Base-by-base conservation (phyloP, 345 rosid species). In the Salix caprea region DNA sequence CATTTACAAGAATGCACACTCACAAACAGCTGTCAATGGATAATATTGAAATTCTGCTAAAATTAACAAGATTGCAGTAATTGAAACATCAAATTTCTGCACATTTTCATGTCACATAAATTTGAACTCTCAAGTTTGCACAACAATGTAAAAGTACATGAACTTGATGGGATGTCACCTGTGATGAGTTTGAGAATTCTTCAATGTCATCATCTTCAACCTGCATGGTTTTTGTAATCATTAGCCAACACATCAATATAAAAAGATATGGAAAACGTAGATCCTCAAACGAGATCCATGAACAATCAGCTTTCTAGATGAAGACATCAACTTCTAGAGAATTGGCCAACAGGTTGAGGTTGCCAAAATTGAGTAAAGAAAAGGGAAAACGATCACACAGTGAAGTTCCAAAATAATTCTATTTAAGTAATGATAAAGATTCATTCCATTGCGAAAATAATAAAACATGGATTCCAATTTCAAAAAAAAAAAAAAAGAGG, bases 141-240 rank as follows among this genome's bases (percentile, higher is more conserved):
- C 32, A 7, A 62, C 52, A 80, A 36, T 39, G 6, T 2, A 69
- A 24, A 37, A 58, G 21, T 11, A 5, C 21, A 77, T 24, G 32
- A 32, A 68, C 52, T 75, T 10, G 28, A 36, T 1, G 21, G 24
- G 30, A 77, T 66, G 9, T 40, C 67, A 86, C 93, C 93, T 86
- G 75, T 10, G 89, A 78, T 68, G 87, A 68, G 87, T 81, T 85
- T 50, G 91, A 83, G 67, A 80, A 77, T 77, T 84, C 87, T 79
- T 87, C 85, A 70, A 85, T 82, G 78, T 81, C 84, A 15, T 84
- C 91, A 39, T 79, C 87, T 67, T 84, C 88, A 58, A 75, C 82
- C 92, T 89, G 66, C 87, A 85, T 75, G 23, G 54, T 64, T 73
- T 50, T 23, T 66, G 65, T 30, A 70, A 74, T 2, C 28, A 30